Conservation (phyloP, 306 rosid genomes). For the Quercus aquifolioides region DNA sequence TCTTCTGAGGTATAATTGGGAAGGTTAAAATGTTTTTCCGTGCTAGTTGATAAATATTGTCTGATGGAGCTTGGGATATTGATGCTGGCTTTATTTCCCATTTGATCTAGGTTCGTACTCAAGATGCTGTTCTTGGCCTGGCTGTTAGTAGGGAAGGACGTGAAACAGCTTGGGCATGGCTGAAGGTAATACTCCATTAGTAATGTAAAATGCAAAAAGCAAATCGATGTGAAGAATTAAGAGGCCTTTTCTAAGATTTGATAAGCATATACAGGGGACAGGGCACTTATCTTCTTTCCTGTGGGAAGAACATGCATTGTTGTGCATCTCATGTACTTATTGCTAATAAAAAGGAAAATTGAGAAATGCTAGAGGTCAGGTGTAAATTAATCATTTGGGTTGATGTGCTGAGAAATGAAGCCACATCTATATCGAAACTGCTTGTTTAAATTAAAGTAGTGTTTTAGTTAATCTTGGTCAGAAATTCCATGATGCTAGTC, state of each 20-base stretch:
- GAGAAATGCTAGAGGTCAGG: too few species aligned
- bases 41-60: not conserved
- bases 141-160: conserved; percentile 61
- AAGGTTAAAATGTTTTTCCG: conserved; percentile 3
- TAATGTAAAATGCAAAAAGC: conserved; percentile 3
- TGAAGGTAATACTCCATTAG: conserved; percentile 56
- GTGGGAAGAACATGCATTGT: not conserved
- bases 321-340: not conserved
- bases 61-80: conserved; percentile 25
- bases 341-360: not conserved
- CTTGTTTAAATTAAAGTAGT: not conserved
- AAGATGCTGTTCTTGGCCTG: conserved; percentile 77
- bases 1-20: conserved; percentile 33
- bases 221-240: not conserved
- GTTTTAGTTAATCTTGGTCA: not conserved
- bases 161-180: conserved; percentile 82
- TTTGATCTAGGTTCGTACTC: conserved; percentile 68
- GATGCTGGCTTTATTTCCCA: conserved; percentile 8
- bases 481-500: not conserved
- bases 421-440: not conserved
- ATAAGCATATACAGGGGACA: not conserved
- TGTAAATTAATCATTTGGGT: too few species aligned
- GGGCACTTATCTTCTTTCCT: not conserved
- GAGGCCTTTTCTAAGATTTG: not conserved
- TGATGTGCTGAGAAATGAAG: too few species aligned